Conservation (phyloP, 2,329 filamentous ascomycete species). For the Pseudocercospora eumusae region DNA sequence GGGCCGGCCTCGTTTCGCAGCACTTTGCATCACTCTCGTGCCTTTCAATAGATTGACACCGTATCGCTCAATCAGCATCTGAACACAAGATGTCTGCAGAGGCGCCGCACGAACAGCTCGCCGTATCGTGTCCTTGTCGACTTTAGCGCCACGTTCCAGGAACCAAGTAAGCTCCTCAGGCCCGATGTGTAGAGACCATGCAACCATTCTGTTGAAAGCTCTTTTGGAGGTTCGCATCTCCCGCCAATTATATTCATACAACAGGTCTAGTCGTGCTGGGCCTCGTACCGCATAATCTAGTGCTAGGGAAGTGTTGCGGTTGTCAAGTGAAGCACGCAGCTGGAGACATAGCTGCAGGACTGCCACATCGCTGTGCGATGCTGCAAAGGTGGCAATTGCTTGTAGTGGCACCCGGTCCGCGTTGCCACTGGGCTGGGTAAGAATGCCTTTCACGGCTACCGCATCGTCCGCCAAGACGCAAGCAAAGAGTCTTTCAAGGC, state of each 20-base stretch:
- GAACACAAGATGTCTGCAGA: conserved; percentile 20
- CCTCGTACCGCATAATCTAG: conserved; percentile 19
- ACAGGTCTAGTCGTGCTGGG: conserved; percentile 19
- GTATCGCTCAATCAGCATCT: conserved; percentile 13
- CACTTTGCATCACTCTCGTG: conserved; percentile 22
- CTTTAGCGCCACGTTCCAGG: conserved; percentile 18
- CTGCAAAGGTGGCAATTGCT: conserved; percentile 21
- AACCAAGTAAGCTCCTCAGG: conserved; percentile 25
- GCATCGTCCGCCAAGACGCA: conserved; percentile 19
- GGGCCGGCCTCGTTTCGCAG: conserved; percentile 20
- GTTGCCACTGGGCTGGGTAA: conserved; percentile 5
- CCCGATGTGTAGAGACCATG: conserved; percentile 23
- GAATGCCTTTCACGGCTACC: conserved; percentile 10
- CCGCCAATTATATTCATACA: conserved; percentile 23
- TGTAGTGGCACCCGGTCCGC: conserved; percentile 11
- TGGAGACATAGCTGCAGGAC: conserved; percentile 23
- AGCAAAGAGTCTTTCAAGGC: conserved; percentile 17
- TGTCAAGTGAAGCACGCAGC: conserved; percentile 19
- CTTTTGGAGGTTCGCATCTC: conserved; percentile 18
- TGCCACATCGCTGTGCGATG: conserved; percentile 20
- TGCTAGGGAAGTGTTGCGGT: conserved; percentile 23
- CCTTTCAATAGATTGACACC: conserved; percentile 18
- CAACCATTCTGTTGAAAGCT: conserved; percentile 20
- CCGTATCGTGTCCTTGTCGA: conserved; percentile 18
- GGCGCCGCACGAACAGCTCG: conserved; percentile 15